phyloP scores from a whole-genome alignment of 257 asterid genomes.

The Leonotis leonurus region DNA sequence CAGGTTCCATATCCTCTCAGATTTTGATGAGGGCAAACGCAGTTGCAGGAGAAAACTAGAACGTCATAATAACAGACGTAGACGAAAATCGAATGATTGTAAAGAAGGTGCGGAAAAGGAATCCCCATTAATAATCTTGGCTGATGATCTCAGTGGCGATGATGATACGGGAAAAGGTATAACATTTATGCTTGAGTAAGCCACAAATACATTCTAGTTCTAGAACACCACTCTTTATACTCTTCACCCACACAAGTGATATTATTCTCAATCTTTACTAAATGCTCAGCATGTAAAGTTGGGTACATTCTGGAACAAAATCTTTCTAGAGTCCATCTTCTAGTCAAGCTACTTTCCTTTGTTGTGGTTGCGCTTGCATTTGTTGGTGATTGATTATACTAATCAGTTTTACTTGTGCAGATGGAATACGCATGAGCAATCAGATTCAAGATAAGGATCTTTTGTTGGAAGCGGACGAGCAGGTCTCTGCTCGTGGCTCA shows the following conservation, averaged over 20 bases:
- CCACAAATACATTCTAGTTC: background rate
- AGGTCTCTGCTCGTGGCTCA: slow-evolving; percentile 34
- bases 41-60: slow-evolving; percentile 91
- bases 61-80: slow-evolving; percentile 77
- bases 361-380: background rate
- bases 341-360: background rate
- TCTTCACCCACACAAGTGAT: background rate
- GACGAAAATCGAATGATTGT: slow-evolving; percentile 63
- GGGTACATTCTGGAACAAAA: background rate
- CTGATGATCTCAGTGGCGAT: slow-evolving; percentile 56
- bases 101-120: slow-evolving; percentile 45
- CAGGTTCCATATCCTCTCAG: slow-evolving; percentile 79
- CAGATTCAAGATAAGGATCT: slow-evolving; percentile 46
- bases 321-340: background rate
- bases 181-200: background rate
- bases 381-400: slow-evolving; percentile 12
- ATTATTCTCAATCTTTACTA: background rate
- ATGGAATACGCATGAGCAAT: slow-evolving; percentile 30
- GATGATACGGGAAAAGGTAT: slow-evolving; percentile 66
- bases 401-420: slow-evolving; percentile 31
- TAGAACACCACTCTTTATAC: background rate
- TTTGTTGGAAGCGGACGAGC: slow-evolving; percentile 51
- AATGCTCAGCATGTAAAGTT: background rate
- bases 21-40: slow-evolving; percentile 86
- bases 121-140: slow-evolving; percentile 29